These are phyloP conservation scores for Geotrichum reessii DNA, from an alignment of 1,139 yeast species.

Conservation along the genomic window DNA sequence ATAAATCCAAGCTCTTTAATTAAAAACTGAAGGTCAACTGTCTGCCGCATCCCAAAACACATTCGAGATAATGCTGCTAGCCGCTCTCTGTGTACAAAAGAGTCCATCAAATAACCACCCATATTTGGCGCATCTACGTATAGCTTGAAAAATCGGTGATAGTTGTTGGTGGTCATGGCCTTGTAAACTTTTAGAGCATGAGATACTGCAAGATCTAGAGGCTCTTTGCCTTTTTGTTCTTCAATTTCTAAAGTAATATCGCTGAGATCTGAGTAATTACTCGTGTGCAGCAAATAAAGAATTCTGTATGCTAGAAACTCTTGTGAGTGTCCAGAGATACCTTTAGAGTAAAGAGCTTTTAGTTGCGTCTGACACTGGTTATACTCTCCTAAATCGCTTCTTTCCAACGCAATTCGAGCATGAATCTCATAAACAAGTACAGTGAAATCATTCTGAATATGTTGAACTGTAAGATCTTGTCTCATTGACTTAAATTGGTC, in stretches of 20 bases:
- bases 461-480: constrained; percentile 91
- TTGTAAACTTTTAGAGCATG: constrained; percentile 45
- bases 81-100: constrained; percentile 52
- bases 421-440: constrained; percentile 78
- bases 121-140: constrained; percentile 41
- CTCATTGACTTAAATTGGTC: constrained; percentile 88
- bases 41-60: constrained; percentile 53
- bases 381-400: constrained; percentile 84
- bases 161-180: constrained; percentile 46
- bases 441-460: constrained; percentile 72
- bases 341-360: constrained; percentile 47
- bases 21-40: constrained; percentile 45
- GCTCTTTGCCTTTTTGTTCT: constrained; percentile 1
- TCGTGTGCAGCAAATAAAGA: constrained; percentile 75
- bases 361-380: constrained; percentile 91
- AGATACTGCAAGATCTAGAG: constrained; percentile 34
- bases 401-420: constrained; percentile 78
- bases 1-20: constrained; percentile 46
- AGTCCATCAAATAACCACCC: constrained; percentile 43
- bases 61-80: constrained; percentile 55
- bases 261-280: constrained; percentile 42
- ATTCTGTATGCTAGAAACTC: constrained; percentile 74
- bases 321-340: constrained; percentile 38
- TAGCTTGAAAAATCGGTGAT: constrained; percentile 47
- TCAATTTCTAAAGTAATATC: constrained; percentile 30